phyloP scores from a whole-genome alignment of 305 asterid genomes.

The Fraxinus sp. region DNA sequence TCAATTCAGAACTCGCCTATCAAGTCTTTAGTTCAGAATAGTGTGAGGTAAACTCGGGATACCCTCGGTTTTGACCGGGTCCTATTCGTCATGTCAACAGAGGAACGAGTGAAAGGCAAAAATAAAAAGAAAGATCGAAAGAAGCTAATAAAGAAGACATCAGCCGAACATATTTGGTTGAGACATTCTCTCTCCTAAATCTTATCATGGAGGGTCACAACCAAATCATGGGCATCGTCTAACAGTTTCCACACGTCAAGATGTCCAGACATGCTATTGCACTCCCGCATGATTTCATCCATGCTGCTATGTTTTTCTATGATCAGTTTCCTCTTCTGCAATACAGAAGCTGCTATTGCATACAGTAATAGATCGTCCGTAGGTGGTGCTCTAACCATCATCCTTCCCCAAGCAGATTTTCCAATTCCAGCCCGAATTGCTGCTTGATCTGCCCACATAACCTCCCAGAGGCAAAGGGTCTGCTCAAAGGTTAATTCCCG shows the following conservation, averaged over 20 bases:
- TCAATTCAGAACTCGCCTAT: constrained; percentile 21
- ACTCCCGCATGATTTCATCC: constrained; percentile 66
- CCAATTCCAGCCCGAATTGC: constrained; percentile 69
- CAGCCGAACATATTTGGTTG: not conserved
- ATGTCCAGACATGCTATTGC: constrained; percentile 73
- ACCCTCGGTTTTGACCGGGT: constrained; percentile 4
- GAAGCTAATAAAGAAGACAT: not conserved
- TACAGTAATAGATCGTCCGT: constrained; percentile 58
- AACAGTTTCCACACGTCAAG: constrained; percentile 73
- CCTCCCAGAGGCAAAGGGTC: constrained; percentile 78
- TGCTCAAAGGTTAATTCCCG: constrained; percentile 70
- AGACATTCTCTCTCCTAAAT: constrained; percentile 29
- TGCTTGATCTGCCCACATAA: constrained; percentile 88
- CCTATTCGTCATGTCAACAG: not conserved
- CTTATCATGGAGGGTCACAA: constrained; percentile 69
- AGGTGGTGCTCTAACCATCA: constrained; percentile 68
- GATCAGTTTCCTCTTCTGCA: constrained; percentile 50
- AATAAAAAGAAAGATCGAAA: not conserved
- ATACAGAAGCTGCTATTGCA: constrained; percentile 54
- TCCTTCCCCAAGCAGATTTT: constrained; percentile 54
- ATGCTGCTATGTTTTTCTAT: constrained; percentile 56
- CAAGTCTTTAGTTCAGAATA: constrained; percentile 13
- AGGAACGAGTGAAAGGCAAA: not conserved
- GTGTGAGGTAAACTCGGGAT: constrained; percentile 9
- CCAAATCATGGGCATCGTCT: constrained; percentile 79